Conservation (phyloP, 2,329 filamentous ascomycete genomes). For the Penicillium rolfsii region DNA sequence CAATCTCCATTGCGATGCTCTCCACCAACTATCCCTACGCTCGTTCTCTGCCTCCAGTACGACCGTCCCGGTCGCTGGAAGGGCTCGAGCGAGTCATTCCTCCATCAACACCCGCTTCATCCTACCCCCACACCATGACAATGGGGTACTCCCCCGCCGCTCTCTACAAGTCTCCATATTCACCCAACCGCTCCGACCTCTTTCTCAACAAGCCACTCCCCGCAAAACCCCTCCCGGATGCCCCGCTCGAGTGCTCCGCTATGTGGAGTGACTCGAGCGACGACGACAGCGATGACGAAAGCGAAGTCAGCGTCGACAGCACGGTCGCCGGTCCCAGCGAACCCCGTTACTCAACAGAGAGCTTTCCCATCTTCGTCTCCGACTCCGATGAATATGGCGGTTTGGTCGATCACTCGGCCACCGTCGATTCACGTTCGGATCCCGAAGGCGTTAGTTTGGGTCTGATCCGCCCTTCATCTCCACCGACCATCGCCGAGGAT, state of each 20-base stretch:
- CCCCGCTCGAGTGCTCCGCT: constrained; percentile 23
- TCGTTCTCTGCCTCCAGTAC: constrained; percentile 38
- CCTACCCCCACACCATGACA: neutral
- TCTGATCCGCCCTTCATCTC: constrained; percentile 21
- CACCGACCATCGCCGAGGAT: constrained; percentile 13
- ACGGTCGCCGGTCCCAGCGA: constrained; percentile 30
- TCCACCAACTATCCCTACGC: constrained; percentile 25
- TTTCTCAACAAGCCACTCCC: constrained; percentile 40
- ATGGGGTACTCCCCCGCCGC: neutral
- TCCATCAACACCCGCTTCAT: constrained; percentile 21
- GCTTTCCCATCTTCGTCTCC: constrained; percentile 39
- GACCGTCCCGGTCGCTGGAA: constrained; percentile 41
- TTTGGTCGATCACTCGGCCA: constrained; percentile 31
- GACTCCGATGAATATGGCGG: constrained; percentile 34
- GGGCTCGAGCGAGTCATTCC: constrained; percentile 43
- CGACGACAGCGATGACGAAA: constrained; percentile 30
- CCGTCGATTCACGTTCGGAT: constrained; percentile 18
- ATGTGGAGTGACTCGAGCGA: constrained; percentile 38
- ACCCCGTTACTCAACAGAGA: constrained; percentile 32
- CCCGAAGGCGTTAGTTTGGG: constrained; percentile 1
- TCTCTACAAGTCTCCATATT: neutral
- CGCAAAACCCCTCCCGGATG: constrained; percentile 31
- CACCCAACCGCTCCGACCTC: constrained; percentile 21
- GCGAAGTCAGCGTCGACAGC: neutral
- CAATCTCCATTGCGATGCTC: constrained; percentile 23